Evolutionary conservation across 495 filamentous ascomycete genomes (phyloP), one percentile per base, ranked within the genome.

Genomic region (Lepidopterella palustris): DNA sequence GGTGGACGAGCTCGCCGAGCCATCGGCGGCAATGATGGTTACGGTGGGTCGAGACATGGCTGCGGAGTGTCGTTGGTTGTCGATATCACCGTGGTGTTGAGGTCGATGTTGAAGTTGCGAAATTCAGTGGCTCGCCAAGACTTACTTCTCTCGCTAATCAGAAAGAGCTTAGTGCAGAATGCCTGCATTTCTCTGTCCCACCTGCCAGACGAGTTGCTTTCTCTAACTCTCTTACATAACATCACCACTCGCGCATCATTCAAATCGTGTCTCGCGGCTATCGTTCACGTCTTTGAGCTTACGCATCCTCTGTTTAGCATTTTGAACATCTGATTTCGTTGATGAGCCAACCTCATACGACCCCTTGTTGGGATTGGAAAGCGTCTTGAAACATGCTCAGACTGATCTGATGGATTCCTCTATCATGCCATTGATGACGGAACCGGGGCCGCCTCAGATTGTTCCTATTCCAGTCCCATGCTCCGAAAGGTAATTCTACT

Each of bases 11-110:
- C 85, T 87, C 79, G 92, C 79, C 76, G 85, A 82, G 79, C 93
- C 95, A 84, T 95, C 90, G 75, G 88, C 89, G 74, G 83, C 81
- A 80, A 95, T 83, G 78, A 98, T 90, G 73, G 89, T 88, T 77
- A 96, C 92, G 71, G 91, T 96, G 69, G 92, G 93, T 79, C 92
- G 83, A 73, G 86, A 89, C 79, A 90, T 88, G 90, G 95, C 93
- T 80, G 76, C 86, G 68, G 48, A 47, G 45, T 45, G 53, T 4
- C 23, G 18, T 13, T 57, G 47, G 21, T 59, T 20, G 56, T 5
- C 40, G 57, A 28, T 24, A 26, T 53, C 5, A 26, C 35, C 18
- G 3, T 52, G 56, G 42, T 29, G 56, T 53, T 58, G 54, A 23
- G 52, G 52, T 21, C 21, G 47, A 18, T 13, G 21, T 48, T 50